Evolutionary conservation across 2,329 filamentous ascomycete species (phyloP).

Genomic region (Nigrograna mackinnonii): DNA sequence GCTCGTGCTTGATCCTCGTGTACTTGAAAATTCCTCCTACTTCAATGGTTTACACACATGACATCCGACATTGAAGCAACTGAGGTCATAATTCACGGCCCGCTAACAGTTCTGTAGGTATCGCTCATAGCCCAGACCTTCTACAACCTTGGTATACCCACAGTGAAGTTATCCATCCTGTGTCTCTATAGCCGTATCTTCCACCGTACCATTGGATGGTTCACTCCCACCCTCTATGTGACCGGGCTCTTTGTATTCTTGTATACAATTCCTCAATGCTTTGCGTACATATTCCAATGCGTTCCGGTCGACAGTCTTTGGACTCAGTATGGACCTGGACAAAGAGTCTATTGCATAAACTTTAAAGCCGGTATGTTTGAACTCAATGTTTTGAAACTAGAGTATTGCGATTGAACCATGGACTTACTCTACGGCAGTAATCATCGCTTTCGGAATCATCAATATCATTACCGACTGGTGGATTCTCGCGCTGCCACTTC

Average conservation of each 20-base stretch:
- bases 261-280: constrained; percentile 8
- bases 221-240: constrained; percentile 8
- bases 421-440: constrained; percentile 3
- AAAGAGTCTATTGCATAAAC: constrained; percentile 8
- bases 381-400: background rate
- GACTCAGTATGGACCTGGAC: constrained; percentile 3
- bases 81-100: no score
- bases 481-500: constrained; percentile 12
- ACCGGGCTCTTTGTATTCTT: constrained; percentile 12
- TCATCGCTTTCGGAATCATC: constrained; percentile 13
- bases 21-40: background rate
- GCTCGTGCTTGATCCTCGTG: background rate
- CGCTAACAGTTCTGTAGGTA: no score
- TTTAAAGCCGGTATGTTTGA: constrained; percentile 8
- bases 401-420: background rate
- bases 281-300: constrained; percentile 14
- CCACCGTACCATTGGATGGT: constrained; percentile 8
- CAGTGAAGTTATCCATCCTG: constrained; percentile 13
- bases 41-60: background rate
- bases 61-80: background rate
- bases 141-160: constrained; percentile 11
- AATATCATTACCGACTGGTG: constrained; percentile 17
- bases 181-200: constrained; percentile 15
- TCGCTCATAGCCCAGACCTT: constrained; percentile 7
- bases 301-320: constrained; percentile 11